Conservation (phyloP, 2,329 filamentous ascomycete genomes). For the Ophiostoma sp. region DNA sequence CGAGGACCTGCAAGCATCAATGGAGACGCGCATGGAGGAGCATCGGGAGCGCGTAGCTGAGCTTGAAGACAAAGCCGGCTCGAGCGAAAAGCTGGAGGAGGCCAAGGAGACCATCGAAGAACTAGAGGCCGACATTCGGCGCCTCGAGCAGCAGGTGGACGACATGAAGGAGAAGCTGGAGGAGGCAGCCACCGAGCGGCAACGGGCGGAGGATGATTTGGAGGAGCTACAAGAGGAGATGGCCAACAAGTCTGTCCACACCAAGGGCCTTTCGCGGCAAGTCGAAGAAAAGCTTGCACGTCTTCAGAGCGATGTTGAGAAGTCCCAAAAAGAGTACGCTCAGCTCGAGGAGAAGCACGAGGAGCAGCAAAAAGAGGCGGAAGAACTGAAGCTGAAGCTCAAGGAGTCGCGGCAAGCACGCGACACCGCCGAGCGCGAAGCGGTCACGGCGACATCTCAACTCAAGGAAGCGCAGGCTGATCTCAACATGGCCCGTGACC, state of each 20-base stretch:
- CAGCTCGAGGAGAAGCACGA: constrained; percentile 49
- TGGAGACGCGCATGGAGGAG: constrained; percentile 55
- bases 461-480: constrained; percentile 56
- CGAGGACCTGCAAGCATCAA: constrained; percentile 48
- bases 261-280: constrained; percentile 68
- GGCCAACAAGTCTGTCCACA: constrained; percentile 71
- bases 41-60: constrained; percentile 47
- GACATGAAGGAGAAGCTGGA: constrained; percentile 52
- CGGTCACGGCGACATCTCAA: constrained; percentile 43
- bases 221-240: constrained; percentile 70
- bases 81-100: constrained; percentile 49
- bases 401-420: constrained; percentile 43
- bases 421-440: constrained; percentile 37
- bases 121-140: constrained; percentile 51
- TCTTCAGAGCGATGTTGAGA: constrained; percentile 61
- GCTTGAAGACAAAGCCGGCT: constrained; percentile 53
- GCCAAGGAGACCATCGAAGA: constrained; percentile 55
- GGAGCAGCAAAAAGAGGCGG: constrained; percentile 44
- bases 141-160: constrained; percentile 50
- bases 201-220: constrained; percentile 54
- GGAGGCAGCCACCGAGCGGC: constrained; percentile 49
- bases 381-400: constrained; percentile 42
- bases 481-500: constrained; percentile 51
- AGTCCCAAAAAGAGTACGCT: constrained; percentile 45
- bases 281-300: constrained; percentile 65